Conservation (phyloP, 352 stramenopile species). For the Globisporangium paroecandrum region DNA sequence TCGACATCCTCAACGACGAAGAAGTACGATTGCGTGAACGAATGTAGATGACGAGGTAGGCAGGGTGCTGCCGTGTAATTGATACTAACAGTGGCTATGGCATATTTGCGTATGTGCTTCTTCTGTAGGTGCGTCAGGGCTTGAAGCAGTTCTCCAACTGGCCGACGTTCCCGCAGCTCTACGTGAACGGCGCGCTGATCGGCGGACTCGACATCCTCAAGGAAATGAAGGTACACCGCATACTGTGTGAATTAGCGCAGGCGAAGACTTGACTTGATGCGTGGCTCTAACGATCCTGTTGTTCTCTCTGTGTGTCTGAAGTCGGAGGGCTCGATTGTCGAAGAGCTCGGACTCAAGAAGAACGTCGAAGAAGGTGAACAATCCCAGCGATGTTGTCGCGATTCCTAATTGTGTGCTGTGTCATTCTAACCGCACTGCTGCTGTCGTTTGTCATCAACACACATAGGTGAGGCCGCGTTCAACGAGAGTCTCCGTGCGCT, state of each 20-base stretch:
- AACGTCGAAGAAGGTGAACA: slow-evolving; percentile 48
- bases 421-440: neutral
- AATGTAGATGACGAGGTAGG: neutral
- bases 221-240: slow-evolving; percentile 86
- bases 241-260: neutral
- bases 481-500: slow-evolving; percentile 83
- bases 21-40: slow-evolving; percentile 38
- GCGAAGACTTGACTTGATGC: neutral
- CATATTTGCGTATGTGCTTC: slow-evolving; percentile 13
- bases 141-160: slow-evolving; percentile 97
- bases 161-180: slow-evolving; percentile 98
- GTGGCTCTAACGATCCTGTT: neutral
- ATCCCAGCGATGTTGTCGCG: neutral
- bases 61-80: too few relatives aligned
- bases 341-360: slow-evolving; percentile 71
- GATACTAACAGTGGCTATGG: neutral
- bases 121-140: slow-evolving; percentile 85
- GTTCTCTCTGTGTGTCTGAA: neutral
- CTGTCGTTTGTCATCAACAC: neutral
- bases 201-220: slow-evolving; percentile 97
- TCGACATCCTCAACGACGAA: slow-evolving; percentile 97
- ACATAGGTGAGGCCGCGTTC: slow-evolving; percentile 67
- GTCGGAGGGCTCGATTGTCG: slow-evolving; percentile 68
- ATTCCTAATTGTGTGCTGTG: neutral
- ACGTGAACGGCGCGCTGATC: slow-evolving; percentile 96